phyloP scores from a whole-genome alignment of 2,329 filamentous ascomycete genomes.

The Paecilomyces sp. region DNA sequence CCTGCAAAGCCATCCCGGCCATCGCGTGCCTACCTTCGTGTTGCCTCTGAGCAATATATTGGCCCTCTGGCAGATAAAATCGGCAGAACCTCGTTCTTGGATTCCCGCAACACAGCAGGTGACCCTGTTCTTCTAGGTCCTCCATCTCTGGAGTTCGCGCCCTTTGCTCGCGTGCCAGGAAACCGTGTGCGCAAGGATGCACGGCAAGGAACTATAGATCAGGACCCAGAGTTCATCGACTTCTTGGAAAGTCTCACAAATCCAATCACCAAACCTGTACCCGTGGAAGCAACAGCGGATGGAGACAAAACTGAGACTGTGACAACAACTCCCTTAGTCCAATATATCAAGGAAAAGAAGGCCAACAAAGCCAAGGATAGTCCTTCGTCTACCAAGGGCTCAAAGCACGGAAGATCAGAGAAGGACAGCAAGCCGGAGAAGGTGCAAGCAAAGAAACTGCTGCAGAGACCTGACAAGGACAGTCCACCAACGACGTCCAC shows the following conservation, averaged over 20 bases:
- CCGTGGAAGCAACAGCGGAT: slow-evolving; percentile 44
- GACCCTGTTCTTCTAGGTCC: slow-evolving; percentile 69
- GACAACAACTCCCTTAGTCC: slow-evolving; percentile 80
- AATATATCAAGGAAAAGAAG: slow-evolving; percentile 88
- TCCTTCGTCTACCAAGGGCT: slow-evolving; percentile 26
- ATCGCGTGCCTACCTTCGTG: slow-evolving; percentile 72
- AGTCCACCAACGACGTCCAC: slow-evolving; percentile 13
- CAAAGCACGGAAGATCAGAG: slow-evolving; percentile 33
- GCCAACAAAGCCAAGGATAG: slow-evolving; percentile 65
- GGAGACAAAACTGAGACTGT: slow-evolving; percentile 54
- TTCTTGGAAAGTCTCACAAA: slow-evolving; percentile 86
- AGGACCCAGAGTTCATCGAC: slow-evolving; percentile 89
- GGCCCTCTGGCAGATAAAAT: slow-evolving; percentile 62
- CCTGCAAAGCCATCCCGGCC: slow-evolving; percentile 80
- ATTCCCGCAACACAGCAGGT: slow-evolving; percentile 69
- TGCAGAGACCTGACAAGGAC: slow-evolving; percentile 32
- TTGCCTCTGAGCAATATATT: slow-evolving; percentile 65
- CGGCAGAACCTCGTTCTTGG: slow-evolving; percentile 64
- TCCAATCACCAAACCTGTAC: slow-evolving; percentile 50
- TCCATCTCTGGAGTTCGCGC: slow-evolving; percentile 72
- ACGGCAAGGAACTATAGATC: slow-evolving; percentile 89
- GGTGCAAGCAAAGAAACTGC: slow-evolving; percentile 34
- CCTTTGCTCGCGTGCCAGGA: slow-evolving; percentile 75
- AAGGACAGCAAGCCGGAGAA: slow-evolving; percentile 35
- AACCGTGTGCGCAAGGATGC: slow-evolving; percentile 70